Percentiles rank a stretch among this genome's conserved stretches.
Evolutionary conservation across 805 yeast genomes (phyloP).

Genomic region (Komagataella ulmi): DNA sequence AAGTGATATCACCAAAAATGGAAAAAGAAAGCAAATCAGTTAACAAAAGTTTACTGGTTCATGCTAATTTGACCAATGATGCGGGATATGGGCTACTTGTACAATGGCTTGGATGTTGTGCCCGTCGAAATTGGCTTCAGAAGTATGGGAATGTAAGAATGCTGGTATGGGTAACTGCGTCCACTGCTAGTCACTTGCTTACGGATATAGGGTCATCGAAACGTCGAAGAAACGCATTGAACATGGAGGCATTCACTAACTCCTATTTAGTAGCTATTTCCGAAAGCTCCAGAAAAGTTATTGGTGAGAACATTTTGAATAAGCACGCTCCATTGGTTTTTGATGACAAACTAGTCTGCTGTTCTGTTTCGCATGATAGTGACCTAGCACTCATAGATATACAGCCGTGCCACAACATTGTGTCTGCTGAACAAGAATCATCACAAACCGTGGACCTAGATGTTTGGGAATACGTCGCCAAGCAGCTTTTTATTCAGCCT

Average conservation of each 20-base stretch:
- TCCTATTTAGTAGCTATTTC: slow-evolving; percentile 39
- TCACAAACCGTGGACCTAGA: slow-evolving; percentile 16
- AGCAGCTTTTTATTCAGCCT: slow-evolving; percentile 36
- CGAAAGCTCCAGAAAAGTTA: not conserved
- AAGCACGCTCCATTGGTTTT: not conserved
- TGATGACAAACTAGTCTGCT: not conserved
- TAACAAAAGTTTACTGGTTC: slow-evolving; percentile 15
- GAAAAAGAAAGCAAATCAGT: slow-evolving; percentile 3
- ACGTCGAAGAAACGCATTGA: slow-evolving; percentile 51
- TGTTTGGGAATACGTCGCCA: slow-evolving; percentile 55
- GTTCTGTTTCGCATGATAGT: not conserved
- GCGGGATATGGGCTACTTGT: slow-evolving; percentile 58
- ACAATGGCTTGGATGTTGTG: slow-evolving; percentile 64
- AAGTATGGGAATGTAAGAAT: slow-evolving; percentile 56
- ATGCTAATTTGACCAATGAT: slow-evolving; percentile 15
- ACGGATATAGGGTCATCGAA: slow-evolving; percentile 36
- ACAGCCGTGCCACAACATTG: not conserved
- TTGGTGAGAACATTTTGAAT: not conserved
- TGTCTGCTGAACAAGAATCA: not conserved
- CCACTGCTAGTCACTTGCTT: slow-evolving; percentile 47
- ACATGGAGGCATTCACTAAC: slow-evolving; percentile 52
- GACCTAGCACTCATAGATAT: not conserved
- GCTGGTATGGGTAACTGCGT: slow-evolving; percentile 53
- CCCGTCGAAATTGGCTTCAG: slow-evolving; percentile 62
- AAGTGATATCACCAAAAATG: slow-evolving; percentile 24